Percentiles rank a stretch among this genome's conserved stretches.
These are phyloP conservation scores for Xerocomellus intermedius DNA, from an alignment of 768 basidiomycete genomes.

Conservation along the genomic window DNA sequence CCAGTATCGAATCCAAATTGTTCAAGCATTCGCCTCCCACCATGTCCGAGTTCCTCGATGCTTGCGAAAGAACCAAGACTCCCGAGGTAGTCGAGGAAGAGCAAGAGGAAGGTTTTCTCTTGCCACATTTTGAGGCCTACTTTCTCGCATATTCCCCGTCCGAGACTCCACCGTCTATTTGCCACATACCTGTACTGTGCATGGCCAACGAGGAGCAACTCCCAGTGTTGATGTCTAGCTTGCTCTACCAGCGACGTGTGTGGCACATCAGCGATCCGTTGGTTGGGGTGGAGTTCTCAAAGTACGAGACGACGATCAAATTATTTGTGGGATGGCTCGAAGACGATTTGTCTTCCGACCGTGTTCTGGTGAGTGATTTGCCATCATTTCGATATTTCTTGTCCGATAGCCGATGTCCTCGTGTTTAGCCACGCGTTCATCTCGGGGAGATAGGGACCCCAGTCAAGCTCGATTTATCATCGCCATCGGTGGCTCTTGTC, in stretches of 20 bases:
- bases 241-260: conserved; percentile 3
- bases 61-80: background rate
- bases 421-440: conserved; percentile 6
- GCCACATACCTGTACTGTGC: conserved; percentile 8
- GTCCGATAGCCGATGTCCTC: background rate
- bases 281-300: conserved; percentile 7
- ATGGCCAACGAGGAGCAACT: conserved; percentile 8
- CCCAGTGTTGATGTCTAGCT: conserved; percentile 8
- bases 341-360: background rate
- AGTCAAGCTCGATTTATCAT: conserved; percentile 1
- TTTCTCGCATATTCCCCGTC: background rate
- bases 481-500: background rate
- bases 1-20: background rate
- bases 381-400: no score
- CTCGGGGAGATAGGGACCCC: conserved; percentile 1
- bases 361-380: background rate
- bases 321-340: conserved; percentile 7
- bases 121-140: background rate
- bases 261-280: conserved; percentile 6
- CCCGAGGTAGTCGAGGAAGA: conserved; percentile 1
- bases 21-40: background rate
- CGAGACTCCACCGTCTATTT: background rate
- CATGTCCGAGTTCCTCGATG: conserved; percentile 4
- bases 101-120: background rate
- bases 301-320: background rate